Percentiles rank a stretch among this genome's conserved stretches.
These are phyloP conservation scores for Harringtonia lauricola DNA, from an alignment of 2,329 filamentous ascomycete genomes.

Conservation along the genomic window DNA sequence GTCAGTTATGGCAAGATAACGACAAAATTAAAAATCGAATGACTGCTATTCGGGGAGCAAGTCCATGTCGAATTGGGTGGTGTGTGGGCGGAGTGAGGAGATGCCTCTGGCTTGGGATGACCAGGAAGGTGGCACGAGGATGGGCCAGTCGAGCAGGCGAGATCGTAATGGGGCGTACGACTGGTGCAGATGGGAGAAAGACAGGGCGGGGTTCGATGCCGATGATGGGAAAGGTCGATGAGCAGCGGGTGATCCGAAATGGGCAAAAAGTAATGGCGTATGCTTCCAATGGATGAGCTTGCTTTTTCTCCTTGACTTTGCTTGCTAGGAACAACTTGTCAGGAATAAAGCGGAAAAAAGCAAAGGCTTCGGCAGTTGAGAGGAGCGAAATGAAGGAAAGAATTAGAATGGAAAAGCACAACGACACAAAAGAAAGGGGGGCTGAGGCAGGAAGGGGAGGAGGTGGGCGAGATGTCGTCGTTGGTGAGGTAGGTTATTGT, in stretches of 20 bases:
- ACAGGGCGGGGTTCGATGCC: no score
- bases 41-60: constrained; percentile 4
- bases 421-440: not conserved
- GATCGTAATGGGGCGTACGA: no score
- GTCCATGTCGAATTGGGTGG: constrained; percentile 9
- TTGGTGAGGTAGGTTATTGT: not conserved
- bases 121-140: no score
- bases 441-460: not conserved
- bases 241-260: no score
- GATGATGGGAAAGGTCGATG: no score
- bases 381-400: not conserved
- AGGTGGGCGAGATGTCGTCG: not conserved
- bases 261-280: no score
- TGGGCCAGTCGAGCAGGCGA: no score
- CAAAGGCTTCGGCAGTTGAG: not conserved
- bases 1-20: not conserved
- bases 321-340: not conserved
- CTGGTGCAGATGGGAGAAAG: no score
- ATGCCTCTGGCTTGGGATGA: not conserved
- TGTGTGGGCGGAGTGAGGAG: not conserved
- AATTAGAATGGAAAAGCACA: not conserved
- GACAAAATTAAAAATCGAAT: constrained; percentile 3
- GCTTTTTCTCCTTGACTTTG: not conserved
- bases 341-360: not conserved
- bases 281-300: no score